These are phyloP conservation scores for Protomyces inouyei DNA, from an alignment of 1,139 yeast genomes.

Conservation along the genomic window DNA sequence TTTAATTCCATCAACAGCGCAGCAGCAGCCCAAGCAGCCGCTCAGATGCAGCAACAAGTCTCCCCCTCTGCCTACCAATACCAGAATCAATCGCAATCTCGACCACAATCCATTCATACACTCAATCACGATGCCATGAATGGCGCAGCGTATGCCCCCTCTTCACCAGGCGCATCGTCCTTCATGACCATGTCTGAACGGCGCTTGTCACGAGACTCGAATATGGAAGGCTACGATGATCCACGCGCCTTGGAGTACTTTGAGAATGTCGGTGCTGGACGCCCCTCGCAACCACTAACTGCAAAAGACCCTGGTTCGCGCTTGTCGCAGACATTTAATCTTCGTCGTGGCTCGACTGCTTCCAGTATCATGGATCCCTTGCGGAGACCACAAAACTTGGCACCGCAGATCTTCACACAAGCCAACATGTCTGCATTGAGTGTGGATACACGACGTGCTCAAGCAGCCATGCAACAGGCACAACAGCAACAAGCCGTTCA, in stretches of 20 bases:
- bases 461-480: background rate
- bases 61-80: slow-evolving; percentile 8
- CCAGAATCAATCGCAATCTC: slow-evolving; percentile 10
- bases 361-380: slow-evolving; percentile 22
- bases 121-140: slow-evolving; percentile 12
- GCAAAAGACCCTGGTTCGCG: slow-evolving; percentile 20
- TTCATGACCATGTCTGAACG: slow-evolving; percentile 26
- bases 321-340: slow-evolving; percentile 9
- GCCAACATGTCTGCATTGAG: background rate
- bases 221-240: slow-evolving; percentile 24
- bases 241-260: background rate
- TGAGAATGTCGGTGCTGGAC: background rate
- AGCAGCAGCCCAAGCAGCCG: slow-evolving; percentile 1
- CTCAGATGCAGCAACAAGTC: slow-evolving; percentile 6
- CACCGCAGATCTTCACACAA: slow-evolving; percentile 25
- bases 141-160: slow-evolving; percentile 10
- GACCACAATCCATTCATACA: slow-evolving; percentile 21
- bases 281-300: background rate
- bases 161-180: slow-evolving; percentile 21
- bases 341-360: slow-evolving; percentile 21
- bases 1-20: slow-evolving; percentile 5
- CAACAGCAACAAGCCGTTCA: slow-evolving; percentile 11
- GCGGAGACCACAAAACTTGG: slow-evolving; percentile 19
- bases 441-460: background rate
- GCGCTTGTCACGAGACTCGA: slow-evolving; percentile 22